Percentiles rank a stretch among this genome's conserved stretches.
These are phyloP conservation scores for Fistulina hepatica DNA, from an alignment of 1,284 basidiomycete genomes.

Conservation along the genomic window DNA sequence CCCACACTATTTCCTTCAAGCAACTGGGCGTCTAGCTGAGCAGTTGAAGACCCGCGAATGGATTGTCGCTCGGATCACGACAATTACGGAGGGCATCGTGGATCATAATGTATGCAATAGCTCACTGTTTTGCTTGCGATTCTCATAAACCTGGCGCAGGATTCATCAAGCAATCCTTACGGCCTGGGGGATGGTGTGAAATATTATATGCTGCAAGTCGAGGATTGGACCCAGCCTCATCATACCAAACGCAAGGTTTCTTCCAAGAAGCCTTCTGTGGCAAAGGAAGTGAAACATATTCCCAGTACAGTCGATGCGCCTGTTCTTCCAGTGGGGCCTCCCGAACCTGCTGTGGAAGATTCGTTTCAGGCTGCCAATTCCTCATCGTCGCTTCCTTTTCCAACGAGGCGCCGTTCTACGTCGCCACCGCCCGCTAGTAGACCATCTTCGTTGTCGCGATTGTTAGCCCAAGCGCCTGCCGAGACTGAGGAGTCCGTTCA, in stretches of 20 bases:
- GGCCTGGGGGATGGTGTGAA: constrained; percentile 84
- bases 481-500: constrained; percentile 20
- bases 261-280: constrained; percentile 39
- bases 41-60: constrained; percentile 82
- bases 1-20: constrained; percentile 94
- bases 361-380: constrained; percentile 49
- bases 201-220: constrained; percentile 89
- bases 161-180: constrained; percentile 64
- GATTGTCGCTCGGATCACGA: constrained; percentile 88
- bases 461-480: constrained; percentile 57
- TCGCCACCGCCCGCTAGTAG: constrained; percentile 57
- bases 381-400: constrained; percentile 53
- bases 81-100: constrained; percentile 78
- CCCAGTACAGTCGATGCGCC: constrained; percentile 23
- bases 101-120: constrained; percentile 53
- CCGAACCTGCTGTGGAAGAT: constrained; percentile 57
- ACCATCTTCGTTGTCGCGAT: constrained; percentile 62
- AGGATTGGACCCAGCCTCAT: constrained; percentile 78
- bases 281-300: constrained; percentile 20
- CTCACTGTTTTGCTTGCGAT: constrained; percentile 10
- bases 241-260: constrained; percentile 48
- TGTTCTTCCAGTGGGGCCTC: constrained; percentile 40
- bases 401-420: constrained; percentile 48
- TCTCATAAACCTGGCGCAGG: constrained; percentile 29
- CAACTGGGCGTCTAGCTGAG: constrained; percentile 74